Base-by-base conservation (phyloP, 2,329 filamentous ascomycete genomes). In the Diaporthe nobilis region DNA sequence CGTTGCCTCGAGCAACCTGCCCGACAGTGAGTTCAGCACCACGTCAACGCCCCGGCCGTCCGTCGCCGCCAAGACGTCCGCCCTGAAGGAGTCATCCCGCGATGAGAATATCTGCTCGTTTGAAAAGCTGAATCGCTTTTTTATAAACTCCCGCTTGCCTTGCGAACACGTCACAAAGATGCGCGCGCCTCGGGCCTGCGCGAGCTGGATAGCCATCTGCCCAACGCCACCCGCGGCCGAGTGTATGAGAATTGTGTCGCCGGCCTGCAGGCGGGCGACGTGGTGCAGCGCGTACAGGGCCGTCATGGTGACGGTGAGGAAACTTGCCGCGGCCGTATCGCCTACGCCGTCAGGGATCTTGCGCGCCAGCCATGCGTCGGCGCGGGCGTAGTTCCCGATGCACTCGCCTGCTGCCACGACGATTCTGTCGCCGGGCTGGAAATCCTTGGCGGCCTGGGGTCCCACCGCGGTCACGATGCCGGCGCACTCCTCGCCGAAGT, bases 1-100 rank as follows among this genome's bases (percentile, higher is more conserved):
- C 0, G 63, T 71, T 6, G 73, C 73, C 34, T 75, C 60, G 1
- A 75, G 51, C 4, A 75, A 10, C 51, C n/a, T 58, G 7, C 73
- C 73, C 0, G 73, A 75, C 17, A 75, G 44, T 6, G 25, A 72
- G 9, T 75, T 75, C 1, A 75, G 22, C 49, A 75, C 73, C 5
- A 75, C 53, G 51, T 85, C 82, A 10, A 84, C 83, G 34, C 84
- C 82, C 6, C 74, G 71, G 22, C 81, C 77, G 20, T 76, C 67
- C 1, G 82, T 85, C 15, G 78, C 79, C 1, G 67, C 47, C 74
- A 81, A 74, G 4, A 85, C 73, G 1, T 79, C 80, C 0, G 76
- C 49, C 1, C 78, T 77, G 75, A 87, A 86, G 2, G 80, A 82
- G n/a, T 71, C 65, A 3, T 71, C 65, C 2, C 73, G 73, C 44